Evolutionary conservation across 2,329 filamentous ascomycete species (phyloP).

Genomic region (Phyllosticta paracitricarpa): DNA sequence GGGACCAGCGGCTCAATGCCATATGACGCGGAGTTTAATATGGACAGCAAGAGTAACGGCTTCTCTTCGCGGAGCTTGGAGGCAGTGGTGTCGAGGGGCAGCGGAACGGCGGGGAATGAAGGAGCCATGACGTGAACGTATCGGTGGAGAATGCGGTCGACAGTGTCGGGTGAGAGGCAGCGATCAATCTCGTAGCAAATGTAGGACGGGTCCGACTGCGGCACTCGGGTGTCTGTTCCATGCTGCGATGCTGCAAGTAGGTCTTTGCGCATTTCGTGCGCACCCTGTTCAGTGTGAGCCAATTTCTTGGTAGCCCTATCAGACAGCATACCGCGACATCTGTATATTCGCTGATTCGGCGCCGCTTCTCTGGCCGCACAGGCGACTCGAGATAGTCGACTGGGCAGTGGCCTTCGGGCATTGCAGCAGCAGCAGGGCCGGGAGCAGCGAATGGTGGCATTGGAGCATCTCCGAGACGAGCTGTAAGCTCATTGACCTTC

Average conservation of each 20-base stretch:
- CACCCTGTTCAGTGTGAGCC: background rate
- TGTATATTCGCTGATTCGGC: background rate
- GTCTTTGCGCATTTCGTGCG: background rate
- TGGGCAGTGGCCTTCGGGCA: background rate
- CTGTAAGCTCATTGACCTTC: constrained; percentile 83
- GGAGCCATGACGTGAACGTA: constrained; percentile 46
- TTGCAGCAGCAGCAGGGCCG: background rate
- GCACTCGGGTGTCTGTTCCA: constrained; percentile 3
- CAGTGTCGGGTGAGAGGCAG: constrained; percentile 42
- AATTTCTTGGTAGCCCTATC: background rate
- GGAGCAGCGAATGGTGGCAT: background rate
- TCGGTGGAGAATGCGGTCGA: constrained; percentile 46
- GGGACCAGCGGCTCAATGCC: constrained; percentile 35
- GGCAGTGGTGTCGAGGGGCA: constrained; percentile 44
- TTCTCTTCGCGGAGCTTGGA: constrained; percentile 46
- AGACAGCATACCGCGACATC: background rate
- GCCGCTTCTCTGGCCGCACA: constrained; percentile 6
- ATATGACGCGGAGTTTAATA: constrained; percentile 44
- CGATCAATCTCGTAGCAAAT: constrained; percentile 30
- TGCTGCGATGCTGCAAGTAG: constrained; percentile 1
- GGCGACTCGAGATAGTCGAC: background rate
- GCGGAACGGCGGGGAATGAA: constrained; percentile 49
- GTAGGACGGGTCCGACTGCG: constrained; percentile 26
- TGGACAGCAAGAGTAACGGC: constrained; percentile 49
- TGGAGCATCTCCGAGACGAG: constrained; percentile 51